phyloP scores from a whole-genome alignment of 2,329 filamentous ascomycete species.

The Cladosporium colombiae region DNA sequence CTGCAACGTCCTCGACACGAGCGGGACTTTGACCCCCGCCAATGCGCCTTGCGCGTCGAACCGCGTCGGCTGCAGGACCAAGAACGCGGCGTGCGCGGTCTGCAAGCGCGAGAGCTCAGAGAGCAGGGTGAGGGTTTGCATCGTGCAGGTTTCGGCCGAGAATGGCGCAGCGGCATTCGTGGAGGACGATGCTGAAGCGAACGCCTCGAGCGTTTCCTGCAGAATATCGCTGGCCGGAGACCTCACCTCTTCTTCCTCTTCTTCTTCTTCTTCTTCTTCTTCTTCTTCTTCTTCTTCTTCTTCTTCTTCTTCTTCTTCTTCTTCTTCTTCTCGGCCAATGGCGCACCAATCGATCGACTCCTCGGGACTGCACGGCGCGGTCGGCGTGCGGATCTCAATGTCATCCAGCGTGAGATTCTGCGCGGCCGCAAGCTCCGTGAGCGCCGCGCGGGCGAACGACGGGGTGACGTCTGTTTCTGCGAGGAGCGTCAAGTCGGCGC shows the following conservation, averaged over 20 bases:
- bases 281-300: constrained; percentile 20
- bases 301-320: constrained; percentile 22
- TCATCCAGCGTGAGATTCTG: constrained; percentile 22
- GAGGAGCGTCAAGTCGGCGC: constrained; percentile 27
- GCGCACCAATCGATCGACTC: constrained; percentile 32
- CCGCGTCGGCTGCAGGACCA: constrained; percentile 29
- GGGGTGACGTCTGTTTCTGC: constrained; percentile 35
- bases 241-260: constrained; percentile 22
- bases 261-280: constrained; percentile 21
- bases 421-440: constrained; percentile 30
- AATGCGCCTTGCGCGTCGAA: constrained; percentile 21
- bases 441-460: constrained; percentile 28
- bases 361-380: constrained; percentile 4
- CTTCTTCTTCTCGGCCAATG: constrained; percentile 28
- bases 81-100: constrained; percentile 29
- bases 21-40: constrained; percentile 4
- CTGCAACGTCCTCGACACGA: neutral
- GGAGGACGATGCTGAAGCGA: neutral
- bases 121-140: constrained; percentile 29
- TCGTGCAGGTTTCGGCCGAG: constrained; percentile 24
- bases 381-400: constrained; percentile 26
- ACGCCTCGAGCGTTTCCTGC: constrained; percentile 18
- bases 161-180: constrained; percentile 20
- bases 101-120: constrained; percentile 29
- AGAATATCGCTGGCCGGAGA: neutral